Conservation (phyloP, 768 basidiomycete genomes). For the Lentinula edodes region DNA sequence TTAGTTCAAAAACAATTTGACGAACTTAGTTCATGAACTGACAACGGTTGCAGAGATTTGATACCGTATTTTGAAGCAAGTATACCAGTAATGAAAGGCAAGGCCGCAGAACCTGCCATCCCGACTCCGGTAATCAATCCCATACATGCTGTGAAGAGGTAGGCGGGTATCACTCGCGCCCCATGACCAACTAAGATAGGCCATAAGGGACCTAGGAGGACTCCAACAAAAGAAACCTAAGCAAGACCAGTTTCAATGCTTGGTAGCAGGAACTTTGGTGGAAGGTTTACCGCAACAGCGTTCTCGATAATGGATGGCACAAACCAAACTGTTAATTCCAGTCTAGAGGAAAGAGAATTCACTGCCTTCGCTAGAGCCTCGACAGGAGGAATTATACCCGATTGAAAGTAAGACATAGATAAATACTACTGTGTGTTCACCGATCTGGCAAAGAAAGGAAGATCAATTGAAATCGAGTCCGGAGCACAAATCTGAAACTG, state of each 20-base stretch:
- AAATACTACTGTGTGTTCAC: constrained; percentile 26
- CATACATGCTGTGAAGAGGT: constrained; percentile 31
- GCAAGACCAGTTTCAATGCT: neutral
- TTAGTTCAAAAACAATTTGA: neutral
- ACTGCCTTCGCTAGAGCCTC: neutral
- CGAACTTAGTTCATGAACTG: constrained; percentile 12
- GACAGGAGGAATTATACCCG: constrained; percentile 14
- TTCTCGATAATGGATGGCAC: constrained; percentile 46
- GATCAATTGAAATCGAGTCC: neutral
- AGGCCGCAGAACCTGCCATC: constrained; percentile 39
- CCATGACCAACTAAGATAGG: constrained; percentile 35
- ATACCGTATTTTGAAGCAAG: constrained; percentile 39
- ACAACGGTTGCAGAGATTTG: constrained; percentile 43
- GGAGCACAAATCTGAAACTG: neutral
- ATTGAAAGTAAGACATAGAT: constrained; percentile 28
- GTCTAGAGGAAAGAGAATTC: constrained; percentile 14
- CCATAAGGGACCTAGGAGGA: constrained; percentile 52
- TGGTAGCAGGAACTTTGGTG: neutral
- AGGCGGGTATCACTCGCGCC: constrained; percentile 25
- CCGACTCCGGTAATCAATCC: constrained; percentile 51
- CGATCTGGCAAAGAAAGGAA: constrained; percentile 16
- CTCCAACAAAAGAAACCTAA: constrained; percentile 37
- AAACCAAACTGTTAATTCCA: constrained; percentile 49
- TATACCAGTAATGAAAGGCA: constrained; percentile 42
- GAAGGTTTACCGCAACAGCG: constrained; percentile 34